These are phyloP conservation scores for Ascochyta fabae DNA, from an alignment of 2,329 filamentous ascomycete genomes.

Conservation along the genomic window DNA sequence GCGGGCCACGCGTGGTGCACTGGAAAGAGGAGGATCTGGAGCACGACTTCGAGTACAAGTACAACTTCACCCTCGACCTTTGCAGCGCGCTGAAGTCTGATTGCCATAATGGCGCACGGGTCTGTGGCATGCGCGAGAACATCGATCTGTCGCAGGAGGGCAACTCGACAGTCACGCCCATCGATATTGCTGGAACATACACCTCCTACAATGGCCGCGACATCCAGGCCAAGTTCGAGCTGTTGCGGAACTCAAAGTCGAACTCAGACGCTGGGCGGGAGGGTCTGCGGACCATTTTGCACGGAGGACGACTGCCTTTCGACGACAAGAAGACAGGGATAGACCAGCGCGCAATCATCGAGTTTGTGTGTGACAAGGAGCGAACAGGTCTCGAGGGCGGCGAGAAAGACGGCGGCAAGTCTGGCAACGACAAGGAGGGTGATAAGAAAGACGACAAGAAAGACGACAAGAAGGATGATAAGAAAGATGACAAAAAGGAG, in stretches of 20 bases:
- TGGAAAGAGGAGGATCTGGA: slow-evolving; percentile 52
- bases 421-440: slow-evolving; percentile 24
- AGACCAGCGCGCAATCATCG: slow-evolving; percentile 78
- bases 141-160: slow-evolving; percentile 58
- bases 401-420: slow-evolving; percentile 48
- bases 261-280: slow-evolving; percentile 71
- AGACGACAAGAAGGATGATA: slow-evolving; percentile 36
- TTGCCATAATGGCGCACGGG: slow-evolving; percentile 74
- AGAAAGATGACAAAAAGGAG: slow-evolving; percentile 30
- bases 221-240: slow-evolving; percentile 70
- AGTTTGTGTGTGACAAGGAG: slow-evolving; percentile 80
- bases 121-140: slow-evolving; percentile 75
- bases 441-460: slow-evolving; percentile 24
- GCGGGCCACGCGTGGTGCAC: slow-evolving; percentile 73
- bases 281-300: slow-evolving; percentile 73
- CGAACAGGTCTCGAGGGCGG: slow-evolving; percentile 74
- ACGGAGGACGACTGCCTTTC: slow-evolving; percentile 61
- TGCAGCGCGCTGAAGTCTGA: slow-evolving; percentile 70
- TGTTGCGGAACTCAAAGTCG: slow-evolving; percentile 69
- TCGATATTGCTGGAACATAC: slow-evolving; percentile 78
- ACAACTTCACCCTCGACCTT: slow-evolving; percentile 81
- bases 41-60: slow-evolving; percentile 67
- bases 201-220: slow-evolving; percentile 60
- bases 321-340: slow-evolving; percentile 55
- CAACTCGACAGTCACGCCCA: slow-evolving; percentile 62